A percentile compares a stretch with the other conserved stretches of the same genome.
Evolutionary conservation across 2,329 filamentous ascomycete genomes (phyloP).

Genomic region (Cercospora nicotianae): DNA sequence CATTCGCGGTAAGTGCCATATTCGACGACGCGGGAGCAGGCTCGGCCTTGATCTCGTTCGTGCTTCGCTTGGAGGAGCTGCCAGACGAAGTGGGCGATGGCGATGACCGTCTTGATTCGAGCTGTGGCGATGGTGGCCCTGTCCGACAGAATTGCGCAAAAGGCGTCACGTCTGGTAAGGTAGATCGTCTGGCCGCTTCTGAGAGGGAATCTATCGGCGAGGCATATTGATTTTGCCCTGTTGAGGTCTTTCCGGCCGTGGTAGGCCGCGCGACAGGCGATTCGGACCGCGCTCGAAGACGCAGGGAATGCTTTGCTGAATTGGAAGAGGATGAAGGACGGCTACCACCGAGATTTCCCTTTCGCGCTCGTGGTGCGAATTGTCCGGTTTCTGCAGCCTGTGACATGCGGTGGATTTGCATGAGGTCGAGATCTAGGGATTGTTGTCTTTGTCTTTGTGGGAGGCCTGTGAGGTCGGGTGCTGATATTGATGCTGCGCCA

Average conservation of each 20-base stretch:
- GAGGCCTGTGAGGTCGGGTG: conserved; percentile 24
- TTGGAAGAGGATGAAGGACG: neutral
- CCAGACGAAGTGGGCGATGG: conserved; percentile 5
- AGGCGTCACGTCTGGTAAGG: conserved; percentile 36
- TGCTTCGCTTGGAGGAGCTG: conserved; percentile 6
- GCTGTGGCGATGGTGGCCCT: conserved; percentile 29
- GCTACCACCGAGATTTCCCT: conserved; percentile 20
- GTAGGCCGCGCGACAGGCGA: conserved; percentile 2
- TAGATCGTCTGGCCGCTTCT: conserved; percentile 31
- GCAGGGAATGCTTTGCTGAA: neutral
- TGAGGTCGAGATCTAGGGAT: conserved; percentile 39
- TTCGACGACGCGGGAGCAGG: neutral
- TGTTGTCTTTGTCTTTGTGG: conserved; percentile 22
- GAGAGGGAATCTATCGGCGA: conserved; percentile 32
- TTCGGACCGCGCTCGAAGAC: conserved; percentile 7
- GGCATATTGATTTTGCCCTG: neutral
- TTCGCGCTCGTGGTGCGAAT: conserved; percentile 37
- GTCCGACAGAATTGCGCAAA: conserved; percentile 37
- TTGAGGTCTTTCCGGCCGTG: neutral
- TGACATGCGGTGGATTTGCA: conserved; percentile 50
- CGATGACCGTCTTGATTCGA: conserved; percentile 7
- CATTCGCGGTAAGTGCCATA: neutral
- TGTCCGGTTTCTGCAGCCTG: conserved; percentile 54
- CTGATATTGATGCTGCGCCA: conserved; percentile 30
- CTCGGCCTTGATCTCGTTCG: neutral